A percentile compares a stretch with the other conserved stretches of the same genome.
phyloP scores from a whole-genome alignment of 768 basidiomycete genomes.

The Cytidiella melzeri region DNA sequence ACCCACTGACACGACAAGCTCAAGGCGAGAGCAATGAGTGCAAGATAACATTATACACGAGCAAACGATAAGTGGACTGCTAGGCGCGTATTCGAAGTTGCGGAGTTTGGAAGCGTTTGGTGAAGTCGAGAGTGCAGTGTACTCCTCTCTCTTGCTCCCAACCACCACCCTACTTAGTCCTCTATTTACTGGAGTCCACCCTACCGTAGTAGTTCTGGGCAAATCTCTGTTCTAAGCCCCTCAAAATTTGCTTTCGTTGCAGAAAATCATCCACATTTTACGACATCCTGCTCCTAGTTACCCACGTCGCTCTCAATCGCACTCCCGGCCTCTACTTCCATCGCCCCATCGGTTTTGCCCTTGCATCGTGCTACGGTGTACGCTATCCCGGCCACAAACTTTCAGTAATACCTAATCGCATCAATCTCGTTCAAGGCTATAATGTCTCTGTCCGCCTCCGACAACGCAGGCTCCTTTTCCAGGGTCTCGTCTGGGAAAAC shows the following conservation, averaged over 20 bases:
- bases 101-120: conserved; percentile 23
- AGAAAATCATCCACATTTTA: conserved; percentile 28
- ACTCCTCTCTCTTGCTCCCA: conserved; percentile 28
- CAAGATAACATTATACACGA: background rate
- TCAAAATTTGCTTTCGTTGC: conserved; percentile 28
- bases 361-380: conserved; percentile 22
- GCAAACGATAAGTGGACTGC: conserved; percentile 1
- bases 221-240: conserved; percentile 31
- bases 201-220: conserved; percentile 52
- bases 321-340: conserved; percentile 22
- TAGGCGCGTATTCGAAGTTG: conserved; percentile 22
- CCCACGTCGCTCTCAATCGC: conserved; percentile 28
- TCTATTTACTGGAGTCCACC: conserved; percentile 47
- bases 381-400: conserved; percentile 21
- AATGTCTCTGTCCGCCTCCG: conserved; percentile 89
- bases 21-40: background rate
- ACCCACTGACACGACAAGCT: background rate
- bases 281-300: conserved; percentile 39
- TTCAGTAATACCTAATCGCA: conserved; percentile 80
- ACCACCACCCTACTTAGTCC: conserved; percentile 44
- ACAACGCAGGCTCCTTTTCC: conserved; percentile 77
- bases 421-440: conserved; percentile 53
- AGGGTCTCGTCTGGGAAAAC: conserved; percentile 84
- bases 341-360: conserved; percentile 23
- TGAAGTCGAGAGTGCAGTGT: conserved; percentile 5